Evolutionary conservation across 2,329 filamentous ascomycete species (phyloP), one percentile per base, ranked within the genome.

Genomic region (Fusarium sterilihyphosum): DNA sequence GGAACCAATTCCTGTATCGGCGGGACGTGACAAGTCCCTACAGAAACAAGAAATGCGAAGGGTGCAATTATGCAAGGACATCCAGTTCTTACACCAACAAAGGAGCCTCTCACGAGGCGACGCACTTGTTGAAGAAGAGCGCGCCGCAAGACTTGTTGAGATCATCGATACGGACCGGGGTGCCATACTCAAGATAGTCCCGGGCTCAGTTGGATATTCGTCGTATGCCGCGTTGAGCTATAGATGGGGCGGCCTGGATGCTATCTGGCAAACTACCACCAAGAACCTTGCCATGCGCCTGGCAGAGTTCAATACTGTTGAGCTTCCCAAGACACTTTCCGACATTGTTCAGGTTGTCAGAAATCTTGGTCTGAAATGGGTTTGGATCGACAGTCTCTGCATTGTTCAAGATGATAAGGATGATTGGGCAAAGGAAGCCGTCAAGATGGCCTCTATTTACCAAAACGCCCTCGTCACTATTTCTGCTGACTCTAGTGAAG

Each of bases 391-490:
- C 6, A 67, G 65, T 8, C 26, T 67, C 8, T 67, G 61, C 3
- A 67, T 67, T 13, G 5, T 67, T 8, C 65, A 67, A 22, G 44
- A 66, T 8, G 52, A 67, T 16, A 52, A 35, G 4, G 26, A 26
- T 0, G 65, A 67, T 4, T 67, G 65, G 65, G 44, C 44, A 1
- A 44, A 18, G 20, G 65, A 67, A 59, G 65, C 65, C 9, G 22
- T 66, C 9, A 67, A 67, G 14, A 66, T 67, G 61, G 52, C 44
- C 13, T 7, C n/a, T 20, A 46, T 67, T 7, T 67, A 67, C 26
- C 65, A 67, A 3, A 66, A 66, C 7, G 62, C 65, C 5, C n/a
- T 67, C 4, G 11, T 67, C 5, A 67, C 62, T 2, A 52, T 67
- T 35, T 20, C 61, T 1, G 65, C 61, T 7, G 65, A 46, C 38